A percentile compares a stretch with the other conserved stretches of the same genome.
Conservation (phyloP, 2,329 filamentous ascomycete genomes). For the Biscogniauxia sp. region DNA sequence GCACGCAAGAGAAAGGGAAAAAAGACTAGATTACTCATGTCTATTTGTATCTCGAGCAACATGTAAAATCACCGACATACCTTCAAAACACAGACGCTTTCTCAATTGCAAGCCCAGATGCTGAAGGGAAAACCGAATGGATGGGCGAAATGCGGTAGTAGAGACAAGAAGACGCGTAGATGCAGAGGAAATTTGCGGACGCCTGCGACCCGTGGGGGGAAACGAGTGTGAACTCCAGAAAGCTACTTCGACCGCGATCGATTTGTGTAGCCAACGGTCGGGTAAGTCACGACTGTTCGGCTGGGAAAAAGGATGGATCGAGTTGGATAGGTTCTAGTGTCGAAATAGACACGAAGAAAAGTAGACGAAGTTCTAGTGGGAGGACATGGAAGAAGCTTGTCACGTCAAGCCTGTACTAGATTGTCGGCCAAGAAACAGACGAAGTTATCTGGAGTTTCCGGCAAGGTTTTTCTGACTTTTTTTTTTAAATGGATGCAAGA, state of each 20-base stretch:
- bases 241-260: slow-evolving; percentile 49
- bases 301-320: slow-evolving; percentile 21
- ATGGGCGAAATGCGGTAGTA: no score
- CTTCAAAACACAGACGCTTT: slow-evolving; percentile 11
- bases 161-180: slow-evolving; percentile 36
- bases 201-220: slow-evolving; percentile 52
- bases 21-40: not conserved
- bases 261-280: slow-evolving; percentile 22
- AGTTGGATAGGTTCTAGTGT: slow-evolving; percentile 25
- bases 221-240: slow-evolving; percentile 40
- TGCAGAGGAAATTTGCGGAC: slow-evolving; percentile 45
- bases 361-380: slow-evolving; percentile 22
- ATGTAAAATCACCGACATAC: slow-evolving; percentile 7
- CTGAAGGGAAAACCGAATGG: slow-evolving; percentile 11
- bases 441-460: slow-evolving; percentile 14
- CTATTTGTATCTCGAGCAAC: not conserved
- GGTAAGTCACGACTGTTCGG: slow-evolving; percentile 27
- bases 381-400: slow-evolving; percentile 28
- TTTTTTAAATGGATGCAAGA: slow-evolving; percentile 13
- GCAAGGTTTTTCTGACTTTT: slow-evolving; percentile 14
- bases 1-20: not conserved
- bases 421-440: slow-evolving; percentile 16
- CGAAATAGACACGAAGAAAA: slow-evolving; percentile 29
- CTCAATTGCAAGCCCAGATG: slow-evolving; percentile 7
- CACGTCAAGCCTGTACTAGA: slow-evolving; percentile 13